A percentile compares a stretch with the other conserved stretches of the same genome.
phyloP scores from a whole-genome alignment of 805 yeast species.

The Metschnikowia koreensis region DNA sequence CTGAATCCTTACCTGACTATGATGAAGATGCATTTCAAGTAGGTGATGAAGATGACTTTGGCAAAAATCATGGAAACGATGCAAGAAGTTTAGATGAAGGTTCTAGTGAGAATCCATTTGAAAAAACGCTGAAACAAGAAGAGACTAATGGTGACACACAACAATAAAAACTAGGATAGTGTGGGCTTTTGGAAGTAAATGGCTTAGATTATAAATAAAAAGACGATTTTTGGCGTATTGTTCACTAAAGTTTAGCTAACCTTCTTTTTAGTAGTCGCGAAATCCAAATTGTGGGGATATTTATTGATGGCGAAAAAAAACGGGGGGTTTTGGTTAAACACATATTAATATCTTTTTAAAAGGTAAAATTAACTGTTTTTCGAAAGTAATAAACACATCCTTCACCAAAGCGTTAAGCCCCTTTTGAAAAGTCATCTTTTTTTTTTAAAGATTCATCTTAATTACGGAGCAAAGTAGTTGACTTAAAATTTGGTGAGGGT shows the following conservation, averaged over 20 bases:
- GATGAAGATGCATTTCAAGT: constrained; percentile 41
- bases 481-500: too few relatives aligned
- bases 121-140: neutral
- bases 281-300: too few relatives aligned
- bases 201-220: neutral
- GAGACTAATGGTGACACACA: neutral
- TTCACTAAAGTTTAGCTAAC: neutral
- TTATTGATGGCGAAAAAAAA: too few relatives aligned
- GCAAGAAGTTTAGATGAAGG: constrained; percentile 3
- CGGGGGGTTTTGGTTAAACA: too few relatives aligned
- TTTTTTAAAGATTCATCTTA: too few relatives aligned
- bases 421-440: too few relatives aligned
- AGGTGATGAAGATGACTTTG: constrained; percentile 35
- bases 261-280: too few relatives aligned
- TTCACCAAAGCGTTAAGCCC: too few relatives aligned
- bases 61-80: constrained; percentile 2
- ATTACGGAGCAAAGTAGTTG: too few relatives aligned
- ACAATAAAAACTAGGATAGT: neutral
- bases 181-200: neutral
- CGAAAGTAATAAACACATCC: too few relatives aligned
- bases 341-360: too few relatives aligned
- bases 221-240: neutral
- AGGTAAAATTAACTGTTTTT: too few relatives aligned
- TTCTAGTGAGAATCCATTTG: constrained; percentile 1
- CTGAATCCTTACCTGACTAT: constrained; percentile 35